Evolutionary conservation across 2,329 filamentous ascomycete species (phyloP).

Genomic region (Celoporthe dispersa): DNA sequence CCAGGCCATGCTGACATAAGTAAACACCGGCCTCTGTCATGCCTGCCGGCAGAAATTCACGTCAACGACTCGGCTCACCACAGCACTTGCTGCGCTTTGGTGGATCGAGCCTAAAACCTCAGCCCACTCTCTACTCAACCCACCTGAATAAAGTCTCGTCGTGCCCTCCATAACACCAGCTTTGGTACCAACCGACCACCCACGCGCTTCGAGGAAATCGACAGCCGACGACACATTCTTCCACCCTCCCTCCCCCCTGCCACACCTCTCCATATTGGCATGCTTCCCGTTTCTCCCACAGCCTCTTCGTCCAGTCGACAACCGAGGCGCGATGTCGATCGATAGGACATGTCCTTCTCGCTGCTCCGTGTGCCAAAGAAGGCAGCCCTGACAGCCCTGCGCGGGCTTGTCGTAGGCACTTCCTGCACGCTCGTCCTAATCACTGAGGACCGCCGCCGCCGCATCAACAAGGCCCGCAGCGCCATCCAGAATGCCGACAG

Average conservation of each 20-base stretch:
- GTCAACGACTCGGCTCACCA: conserved; percentile 4
- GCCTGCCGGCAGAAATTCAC: conserved; percentile 18
- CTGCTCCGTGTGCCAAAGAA: conserved; percentile 50
- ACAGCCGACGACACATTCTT: background rate
- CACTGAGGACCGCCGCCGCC: conserved; percentile 50
- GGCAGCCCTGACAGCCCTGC: conserved; percentile 49
- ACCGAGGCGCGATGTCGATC: conserved; percentile 29
- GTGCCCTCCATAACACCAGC: background rate
- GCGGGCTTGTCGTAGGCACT: conserved; percentile 50
- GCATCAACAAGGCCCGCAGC: conserved; percentile 46
- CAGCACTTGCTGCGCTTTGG: background rate
- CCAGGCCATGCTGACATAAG: background rate
- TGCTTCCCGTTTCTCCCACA: conserved; percentile 11
- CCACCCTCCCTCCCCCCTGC: background rate
- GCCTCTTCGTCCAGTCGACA: conserved; percentile 25
- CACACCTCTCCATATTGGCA: conserved; percentile 15
- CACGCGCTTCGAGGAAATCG: background rate
- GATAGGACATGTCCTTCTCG: conserved; percentile 38
- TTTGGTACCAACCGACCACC: background rate
- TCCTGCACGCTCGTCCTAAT: conserved; percentile 49
- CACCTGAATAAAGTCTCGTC: background rate
- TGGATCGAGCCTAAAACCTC: conserved; percentile 8
- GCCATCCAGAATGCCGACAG: conserved; percentile 46
- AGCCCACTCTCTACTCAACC: conserved; percentile 1
- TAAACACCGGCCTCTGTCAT: background rate